Conservation (phyloP, 2,329 filamentous ascomycete species). For the Metarhizium guizhouense region DNA sequence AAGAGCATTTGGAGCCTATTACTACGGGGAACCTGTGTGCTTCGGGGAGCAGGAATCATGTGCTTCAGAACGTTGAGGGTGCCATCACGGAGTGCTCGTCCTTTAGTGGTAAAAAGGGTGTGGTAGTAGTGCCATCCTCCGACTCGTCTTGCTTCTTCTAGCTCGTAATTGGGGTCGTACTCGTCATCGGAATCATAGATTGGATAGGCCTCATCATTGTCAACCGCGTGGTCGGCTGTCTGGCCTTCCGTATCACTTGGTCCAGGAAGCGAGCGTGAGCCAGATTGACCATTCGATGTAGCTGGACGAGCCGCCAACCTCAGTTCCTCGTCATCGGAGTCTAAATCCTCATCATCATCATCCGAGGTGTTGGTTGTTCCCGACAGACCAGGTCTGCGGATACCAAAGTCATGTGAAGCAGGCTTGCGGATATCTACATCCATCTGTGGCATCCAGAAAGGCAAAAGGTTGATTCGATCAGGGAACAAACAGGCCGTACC, state of each 20-base stretch:
- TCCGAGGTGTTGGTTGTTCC: constrained; percentile 71
- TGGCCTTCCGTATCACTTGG: constrained; percentile 71
- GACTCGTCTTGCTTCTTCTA: constrained; percentile 68
- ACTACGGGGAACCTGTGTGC: constrained; percentile 48
- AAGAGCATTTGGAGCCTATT: constrained; percentile 45
- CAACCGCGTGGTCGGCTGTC: constrained; percentile 50
- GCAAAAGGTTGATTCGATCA: constrained; percentile 76
- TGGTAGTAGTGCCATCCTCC: constrained; percentile 70
- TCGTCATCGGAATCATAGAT: constrained; percentile 84
- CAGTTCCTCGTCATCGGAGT: constrained; percentile 55
- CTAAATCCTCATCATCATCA: constrained; percentile 57
- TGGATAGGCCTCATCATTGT: constrained; percentile 61
- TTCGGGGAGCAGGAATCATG: constrained; percentile 46
- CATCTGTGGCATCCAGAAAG: constrained; percentile 99
- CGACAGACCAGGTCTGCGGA: constrained; percentile 68
- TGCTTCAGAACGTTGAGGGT: constrained; percentile 36
- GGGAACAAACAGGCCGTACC: constrained; percentile 85
- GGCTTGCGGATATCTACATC: constrained; percentile 95
- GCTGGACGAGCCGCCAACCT: constrained; percentile 4
- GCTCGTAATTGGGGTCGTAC: constrained; percentile 61
- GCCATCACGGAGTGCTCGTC: constrained; percentile 31
- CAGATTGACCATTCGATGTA: constrained; percentile 25
- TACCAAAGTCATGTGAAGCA: constrained; percentile 79
- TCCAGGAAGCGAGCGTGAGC: constrained; percentile 32
- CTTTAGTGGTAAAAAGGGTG: constrained; percentile 43